These are phyloP conservation scores for Colletotrichum shisoi DNA, from an alignment of 2,329 filamentous ascomycete species.

Conservation along the genomic window DNA sequence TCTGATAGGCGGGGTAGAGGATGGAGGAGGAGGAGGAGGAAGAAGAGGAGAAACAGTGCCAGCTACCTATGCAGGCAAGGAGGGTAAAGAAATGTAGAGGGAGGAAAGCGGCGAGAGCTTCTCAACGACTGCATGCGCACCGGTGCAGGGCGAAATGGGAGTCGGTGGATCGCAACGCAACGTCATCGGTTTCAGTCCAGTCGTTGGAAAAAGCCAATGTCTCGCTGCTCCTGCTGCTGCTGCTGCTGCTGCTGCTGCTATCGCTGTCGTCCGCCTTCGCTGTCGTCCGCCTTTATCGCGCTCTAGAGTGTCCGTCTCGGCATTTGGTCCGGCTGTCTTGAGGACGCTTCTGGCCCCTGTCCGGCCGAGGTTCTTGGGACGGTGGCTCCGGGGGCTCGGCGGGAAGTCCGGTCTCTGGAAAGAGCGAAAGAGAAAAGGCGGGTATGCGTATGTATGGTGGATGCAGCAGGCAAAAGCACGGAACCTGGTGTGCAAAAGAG, in stretches of 20 bases:
- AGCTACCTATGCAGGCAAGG: neutral
- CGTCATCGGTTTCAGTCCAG: conserved; percentile 28
- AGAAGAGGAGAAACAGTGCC: neutral
- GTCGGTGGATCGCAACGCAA: conserved; percentile 25
- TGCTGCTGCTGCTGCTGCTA: neutral
- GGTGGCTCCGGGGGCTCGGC: neutral
- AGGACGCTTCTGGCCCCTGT: neutral
- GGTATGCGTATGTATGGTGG: too few relatives aligned
- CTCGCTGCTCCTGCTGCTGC: conserved; percentile 2
- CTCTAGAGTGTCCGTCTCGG: conserved; percentile 1
- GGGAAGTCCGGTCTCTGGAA: neutral
- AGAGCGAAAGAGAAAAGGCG: too few relatives aligned
- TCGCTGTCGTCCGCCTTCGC: neutral
- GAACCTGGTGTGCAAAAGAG: too few relatives aligned
- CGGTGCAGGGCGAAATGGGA: conserved; percentile 5
- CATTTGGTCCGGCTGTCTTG: neutral
- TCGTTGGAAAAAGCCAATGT: conserved; percentile 1
- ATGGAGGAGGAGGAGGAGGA: too few relatives aligned
- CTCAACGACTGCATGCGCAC: conserved; percentile 23
- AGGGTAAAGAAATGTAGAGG: neutral
- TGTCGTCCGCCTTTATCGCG: neutral
- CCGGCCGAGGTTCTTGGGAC: neutral
- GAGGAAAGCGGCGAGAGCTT: neutral
- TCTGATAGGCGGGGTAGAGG: neutral
- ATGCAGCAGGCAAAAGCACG: too few relatives aligned